A percentile compares a stretch with the other conserved stretches of the same genome.
These are phyloP conservation scores for Capillidium rhysosporum DNA, from an alignment of 371 early-diverging fungal species.

Conservation along the genomic window DNA sequence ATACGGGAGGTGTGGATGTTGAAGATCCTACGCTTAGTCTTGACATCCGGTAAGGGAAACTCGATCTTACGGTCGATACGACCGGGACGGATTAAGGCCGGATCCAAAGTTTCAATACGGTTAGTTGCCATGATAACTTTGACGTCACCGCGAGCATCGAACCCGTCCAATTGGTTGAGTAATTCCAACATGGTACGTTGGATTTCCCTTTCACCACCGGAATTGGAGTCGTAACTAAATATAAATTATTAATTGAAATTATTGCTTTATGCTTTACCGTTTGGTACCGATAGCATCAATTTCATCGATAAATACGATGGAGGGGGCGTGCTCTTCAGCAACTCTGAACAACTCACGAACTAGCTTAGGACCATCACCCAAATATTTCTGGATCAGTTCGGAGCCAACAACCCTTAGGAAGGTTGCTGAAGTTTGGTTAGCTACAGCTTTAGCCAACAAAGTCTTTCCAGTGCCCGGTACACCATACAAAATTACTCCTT, in stretches of 20 bases:
- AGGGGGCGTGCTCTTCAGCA: constrained; percentile 98
- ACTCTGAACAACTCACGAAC: constrained; percentile 99
- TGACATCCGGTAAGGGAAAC: constrained; percentile 98
- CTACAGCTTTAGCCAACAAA: constrained; percentile 98
- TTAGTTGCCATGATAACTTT: constrained; percentile 99
- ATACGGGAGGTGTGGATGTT: constrained; percentile 97
- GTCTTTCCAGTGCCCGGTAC: constrained; percentile 99
- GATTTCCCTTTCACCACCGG: constrained; percentile 97
- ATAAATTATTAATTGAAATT: neutral
- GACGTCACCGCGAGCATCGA: constrained; percentile 98
- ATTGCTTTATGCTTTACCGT: constrained; percentile 19
- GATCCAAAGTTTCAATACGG: constrained; percentile 97
- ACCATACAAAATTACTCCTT: constrained; percentile 99
- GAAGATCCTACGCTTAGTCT: constrained; percentile 98
- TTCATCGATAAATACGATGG: constrained; percentile 99
- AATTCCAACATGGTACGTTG: constrained; percentile 99
- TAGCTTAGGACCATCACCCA: constrained; percentile 99
- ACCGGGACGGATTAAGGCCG: constrained; percentile 98
- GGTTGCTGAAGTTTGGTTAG: constrained; percentile 99
- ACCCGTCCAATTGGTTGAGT: constrained; percentile 99
- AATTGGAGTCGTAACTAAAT: constrained; percentile 84
- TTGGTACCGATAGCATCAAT: constrained; percentile 99
- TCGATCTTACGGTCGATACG: constrained; percentile 99
- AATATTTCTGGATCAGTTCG: constrained; percentile 99
- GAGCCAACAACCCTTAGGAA: constrained; percentile 99